Evolutionary conservation across 495 filamentous ascomycete species (phyloP), one percentile per base, ranked within the genome.

Genomic region (Aspergillus homomorphus): DNA sequence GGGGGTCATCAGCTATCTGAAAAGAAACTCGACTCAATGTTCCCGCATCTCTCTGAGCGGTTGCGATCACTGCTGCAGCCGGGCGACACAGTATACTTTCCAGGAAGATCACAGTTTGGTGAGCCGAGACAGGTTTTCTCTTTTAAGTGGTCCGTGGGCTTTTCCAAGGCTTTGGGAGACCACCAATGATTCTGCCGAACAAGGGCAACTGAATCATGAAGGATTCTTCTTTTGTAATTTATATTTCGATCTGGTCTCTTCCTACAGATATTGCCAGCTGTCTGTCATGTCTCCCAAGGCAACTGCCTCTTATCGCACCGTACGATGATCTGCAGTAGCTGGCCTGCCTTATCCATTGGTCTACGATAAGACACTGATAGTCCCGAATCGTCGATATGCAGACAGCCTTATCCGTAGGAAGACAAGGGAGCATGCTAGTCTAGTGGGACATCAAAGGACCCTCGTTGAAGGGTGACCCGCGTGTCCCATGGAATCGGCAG

Each of bases 211-310:
- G 48, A 51, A 28, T 51, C 48, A 30, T 24, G 48, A 9, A 38
- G 12, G 4, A 14, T 38, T 38, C 33, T 38, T 38, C 4, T 28
- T 28, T 9, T 2, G 33, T 12, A 6, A 38, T 12, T 6, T 18
- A 3, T 12, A 15, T 19, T 28, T 14, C 46, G 9, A 50, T 33
- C 19, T 30, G 19, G 56, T 21, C 21, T 22, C 20, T 45, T 18
- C 16, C 50, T 18, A 24, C 42, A 51, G 48, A 30, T 51, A 54
- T 30, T 26, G 21, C 50, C 57, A 44, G 19, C 54, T 51, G 45
- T 46, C 28, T 57, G 33, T 51, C 28, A 45, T n/a, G 38, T 24
- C 43, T 49, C 21, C 49, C 24, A 30, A 54, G 42, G 52, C 26
- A 8, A 48, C 26, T 51, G 23, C 23, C 20, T 14, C 44, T 30